Base-by-base conservation (phyloP, 352 stramenopile genomes). In the Hyaloperonospora arabidopsidis region DNA sequence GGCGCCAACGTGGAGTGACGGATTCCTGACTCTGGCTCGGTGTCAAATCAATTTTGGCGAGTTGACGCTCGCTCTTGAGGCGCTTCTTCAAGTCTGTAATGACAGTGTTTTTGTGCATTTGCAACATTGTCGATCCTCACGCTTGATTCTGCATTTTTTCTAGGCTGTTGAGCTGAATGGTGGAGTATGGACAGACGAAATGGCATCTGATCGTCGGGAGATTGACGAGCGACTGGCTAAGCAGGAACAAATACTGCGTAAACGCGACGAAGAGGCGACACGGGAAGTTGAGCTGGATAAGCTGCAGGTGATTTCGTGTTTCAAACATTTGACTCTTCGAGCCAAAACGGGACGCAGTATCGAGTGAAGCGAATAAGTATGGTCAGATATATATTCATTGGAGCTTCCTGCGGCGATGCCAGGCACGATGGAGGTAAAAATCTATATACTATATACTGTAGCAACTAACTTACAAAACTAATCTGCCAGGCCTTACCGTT, bases 41-140 rank as follows among this genome's bases (percentile, higher is more conserved):
- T 78, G 72, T 29, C 84, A 90, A 13, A 49, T 91, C 21, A 93
- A 93, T 52, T 91, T 83, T 60, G 84, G 84, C 4, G 84, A 93
- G 57, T 57, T 93, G 13, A 58, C 78, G 14, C 52, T 93, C n/a
- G 79, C 83, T 5, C 52, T 63, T 8, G 15, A 65, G 8, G 76
- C 79, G 52, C 56, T 89, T 23, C 28, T 68, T 15, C 67, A 76
- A 70, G 81, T 88, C 40, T 2, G 49, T 57, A 3, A 15, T 39
- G 21, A 0, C 12, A 4, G 19, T 35, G 34, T 32, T 25, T 32
- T 28, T 32, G 25, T 32, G 35, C 19, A 18, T 17, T 12, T 49
- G 54, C n/a, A 28, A 14, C 23, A 49, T 8, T 35, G 19, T 12
- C 5, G 15, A 25, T n/a, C 1, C 11, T 57, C 11, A 36, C 34